Evolutionary conservation across 768 basidiomycete species (phyloP).

Genomic region (Zangia roseola): DNA sequence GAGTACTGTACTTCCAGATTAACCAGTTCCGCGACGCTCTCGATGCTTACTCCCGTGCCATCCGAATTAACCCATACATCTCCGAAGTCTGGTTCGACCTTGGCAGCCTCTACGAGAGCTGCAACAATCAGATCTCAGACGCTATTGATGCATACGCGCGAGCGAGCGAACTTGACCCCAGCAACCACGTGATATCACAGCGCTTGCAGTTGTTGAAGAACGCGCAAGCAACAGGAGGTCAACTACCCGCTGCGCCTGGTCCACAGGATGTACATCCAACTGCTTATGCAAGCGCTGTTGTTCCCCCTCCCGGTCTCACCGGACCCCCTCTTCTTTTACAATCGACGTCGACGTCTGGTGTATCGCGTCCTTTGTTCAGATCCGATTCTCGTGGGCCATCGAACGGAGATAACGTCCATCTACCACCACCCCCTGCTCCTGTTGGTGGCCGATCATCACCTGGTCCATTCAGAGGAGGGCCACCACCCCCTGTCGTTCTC

Average conservation of each 20-base stretch:
- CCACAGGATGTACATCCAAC: conserved; percentile 97
- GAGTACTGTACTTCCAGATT: conserved; percentile 98
- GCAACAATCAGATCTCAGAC: conserved; percentile 98
- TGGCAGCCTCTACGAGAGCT: conserved; percentile 94
- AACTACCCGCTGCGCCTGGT: conserved; percentile 82
- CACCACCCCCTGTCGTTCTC: conserved; percentile 77
- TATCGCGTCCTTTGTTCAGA: conserved; percentile 51
- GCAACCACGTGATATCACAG: conserved; percentile 78
- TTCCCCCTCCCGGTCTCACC: conserved; percentile 65
- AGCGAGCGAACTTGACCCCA: conserved; percentile 90
- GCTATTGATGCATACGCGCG: conserved; percentile 98
- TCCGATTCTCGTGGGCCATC: conserved; percentile 64
- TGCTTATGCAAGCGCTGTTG: conserved; percentile 79
- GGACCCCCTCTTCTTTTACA: conserved; percentile 69
- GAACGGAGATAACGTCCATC: conserved; percentile 37
- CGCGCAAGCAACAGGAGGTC: conserved; percentile 71
- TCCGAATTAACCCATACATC: conserved; percentile 98
- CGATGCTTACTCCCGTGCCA: conserved; percentile 97
- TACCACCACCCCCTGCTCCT: conserved; percentile 60
- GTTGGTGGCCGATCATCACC: conserved; percentile 53
- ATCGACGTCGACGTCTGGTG: conserved; percentile 30
- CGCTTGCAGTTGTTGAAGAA: conserved; percentile 76
- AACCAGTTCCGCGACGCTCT: conserved; percentile 99
- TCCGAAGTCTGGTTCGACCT: conserved; percentile 83
- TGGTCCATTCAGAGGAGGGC: conserved; percentile 78